Base-by-base conservation (phyloP, 306 rosid species). In the Cicer pinnatifidum region DNA sequence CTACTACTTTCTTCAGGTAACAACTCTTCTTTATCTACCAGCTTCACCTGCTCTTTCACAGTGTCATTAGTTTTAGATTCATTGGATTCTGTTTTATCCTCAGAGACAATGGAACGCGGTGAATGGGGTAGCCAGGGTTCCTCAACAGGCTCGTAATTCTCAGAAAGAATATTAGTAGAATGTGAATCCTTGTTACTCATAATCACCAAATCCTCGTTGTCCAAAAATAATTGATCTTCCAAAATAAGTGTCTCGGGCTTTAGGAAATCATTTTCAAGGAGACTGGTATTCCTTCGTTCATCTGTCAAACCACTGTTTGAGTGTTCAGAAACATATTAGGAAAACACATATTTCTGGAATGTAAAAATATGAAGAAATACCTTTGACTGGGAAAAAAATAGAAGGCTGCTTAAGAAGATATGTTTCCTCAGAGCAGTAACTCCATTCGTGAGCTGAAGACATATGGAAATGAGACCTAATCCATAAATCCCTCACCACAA, bases 291-390 rank as follows among this genome's bases (percentile, higher is more conserved):
- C 82, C 84, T 89, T 69, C 76, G 81, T 54, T 88, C 91, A 89
- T 87, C 97, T 94, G 97, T 90, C 95, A 91, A 94, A 89, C 81
- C 89, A 94, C 97, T 94, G 99, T 89, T 89, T 94, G 92, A 94
- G 99, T 89, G 92, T 91, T 91, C 92, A 94, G 96, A 89, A 84
- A 86, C 96, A 94, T 77, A 82, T 82, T 83, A 76, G 66, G 79
- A 67, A 81, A 73, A 47, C 66, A 67, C 80, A 67, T 41, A 78
- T 82, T 69, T 69, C 38, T 69, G 75, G 69, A 70, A 39, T 63
- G 61, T 64, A 82, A 45, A 60, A 75, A 48, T 47, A 80, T 60
- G 81, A 84, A 83, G 73, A 67, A 81, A 75, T 90, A 94, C 99
- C 97, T 87, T 75, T 65, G 69, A 80, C 82, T 62, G 80, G 83